Evolutionary conservation across 2,329 filamentous ascomycete species (phyloP).

Genomic region (Diaporthe caulivora): DNA sequence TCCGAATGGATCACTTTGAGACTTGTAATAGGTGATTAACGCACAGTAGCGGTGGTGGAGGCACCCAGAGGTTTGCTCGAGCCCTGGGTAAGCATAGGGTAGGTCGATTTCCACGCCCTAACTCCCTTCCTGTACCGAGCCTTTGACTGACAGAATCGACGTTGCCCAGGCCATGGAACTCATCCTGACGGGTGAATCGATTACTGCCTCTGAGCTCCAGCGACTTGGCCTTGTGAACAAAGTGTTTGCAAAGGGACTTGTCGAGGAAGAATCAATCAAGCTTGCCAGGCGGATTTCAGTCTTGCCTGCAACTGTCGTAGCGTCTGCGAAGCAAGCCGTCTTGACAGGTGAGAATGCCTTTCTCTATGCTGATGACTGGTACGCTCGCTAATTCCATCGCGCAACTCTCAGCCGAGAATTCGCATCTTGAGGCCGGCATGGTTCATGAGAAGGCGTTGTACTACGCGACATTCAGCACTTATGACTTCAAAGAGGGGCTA

Average conservation of each 20-base stretch:
- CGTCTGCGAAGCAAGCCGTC: constrained; percentile 58
- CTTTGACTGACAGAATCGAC: constrained; percentile 23
- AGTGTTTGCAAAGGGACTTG: constrained; percentile 49
- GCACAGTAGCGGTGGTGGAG: constrained; percentile 42
- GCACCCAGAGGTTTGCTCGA: constrained; percentile 50
- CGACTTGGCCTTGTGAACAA: constrained; percentile 55
- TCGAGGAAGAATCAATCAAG: constrained; percentile 53
- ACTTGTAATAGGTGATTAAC: too few relatives aligned
- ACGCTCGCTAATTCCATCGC: not conserved
- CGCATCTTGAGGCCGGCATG: constrained; percentile 55
- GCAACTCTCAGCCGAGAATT: constrained; percentile 54
- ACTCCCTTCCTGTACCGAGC: not conserved
- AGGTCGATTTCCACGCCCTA: constrained; percentile 37
- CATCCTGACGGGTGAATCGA: constrained; percentile 56
- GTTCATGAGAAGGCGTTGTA: constrained; percentile 51
- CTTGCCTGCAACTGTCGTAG: constrained; percentile 54
- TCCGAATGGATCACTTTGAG: too few relatives aligned
- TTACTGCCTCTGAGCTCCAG: constrained; percentile 52
- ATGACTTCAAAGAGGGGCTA: constrained; percentile 56
- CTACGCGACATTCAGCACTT: constrained; percentile 52
- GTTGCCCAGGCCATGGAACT: constrained; percentile 56
- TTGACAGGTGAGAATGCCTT: constrained; percentile 50
- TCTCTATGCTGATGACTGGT: not conserved
- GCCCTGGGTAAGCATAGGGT: constrained; percentile 52
- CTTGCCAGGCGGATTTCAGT: constrained; percentile 55